Evolutionary conservation across 306 rosid genomes (phyloP), one percentile per base, ranked within the genome.

Genomic region (Rosa rugosa): DNA sequence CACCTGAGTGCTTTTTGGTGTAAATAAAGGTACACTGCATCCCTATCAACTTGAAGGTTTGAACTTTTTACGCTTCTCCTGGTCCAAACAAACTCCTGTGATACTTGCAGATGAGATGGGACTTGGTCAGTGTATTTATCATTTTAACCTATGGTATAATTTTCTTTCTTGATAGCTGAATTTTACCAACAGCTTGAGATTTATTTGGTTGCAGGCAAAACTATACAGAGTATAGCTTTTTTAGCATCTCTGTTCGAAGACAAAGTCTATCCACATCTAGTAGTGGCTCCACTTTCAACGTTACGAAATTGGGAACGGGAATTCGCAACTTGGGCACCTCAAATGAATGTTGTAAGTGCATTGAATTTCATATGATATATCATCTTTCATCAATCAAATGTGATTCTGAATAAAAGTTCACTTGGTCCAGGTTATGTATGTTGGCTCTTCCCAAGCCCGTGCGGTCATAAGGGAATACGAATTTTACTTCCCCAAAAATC

Each of bases 91-190:
- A 83, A 95, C 98, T 74, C 99, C 93, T 77, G 99, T 95, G 56
- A 93, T 95, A 85, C 97, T 95, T 81, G 99, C 99, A 82, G 99
- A 95, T 73, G 99, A 95, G 85, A 95, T 95, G 99, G 99, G 99
- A 76, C 99, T 95, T 40, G 99, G 99, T 95, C 86, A 79, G 78
- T 83, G 64, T 73, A 62, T 76, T 59, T 75, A 46, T 66, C 63
- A 8, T 9, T 57, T 57, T 57, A n/a, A 8, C 69, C 81, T 79
- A 69, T 44, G 44, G 8, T 73, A 34, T 74, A 65, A 17, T 76
- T 75, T 72, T 68, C 25, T 71, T 54, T 68, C 72, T 65, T 80
- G 75, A 77, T 79, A 72, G 31, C 25, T 82, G 73, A 72, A 81
- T 40, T 78, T 50, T 49, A 38, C 81, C 11, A 42, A 47, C 31